phyloP scores from a whole-genome alignment of 2,329 filamentous ascomycete species.

The Alternaria brassicae region DNA sequence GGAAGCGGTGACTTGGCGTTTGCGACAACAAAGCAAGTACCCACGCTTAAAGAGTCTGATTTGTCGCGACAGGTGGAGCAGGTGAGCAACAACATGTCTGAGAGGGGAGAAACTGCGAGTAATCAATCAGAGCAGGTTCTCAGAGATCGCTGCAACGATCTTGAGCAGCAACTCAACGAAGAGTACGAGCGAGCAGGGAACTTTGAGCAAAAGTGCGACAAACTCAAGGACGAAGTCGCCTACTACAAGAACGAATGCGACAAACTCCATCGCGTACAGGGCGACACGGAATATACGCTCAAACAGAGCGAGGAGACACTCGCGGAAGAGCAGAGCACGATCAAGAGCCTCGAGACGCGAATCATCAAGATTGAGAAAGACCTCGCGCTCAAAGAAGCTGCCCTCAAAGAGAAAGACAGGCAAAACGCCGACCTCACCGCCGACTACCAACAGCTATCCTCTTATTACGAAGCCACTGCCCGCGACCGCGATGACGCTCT shows the following conservation, averaged over 20 bases:
- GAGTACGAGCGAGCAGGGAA: slow-evolving; percentile 1
- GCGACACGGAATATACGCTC: slow-evolving; percentile 2
- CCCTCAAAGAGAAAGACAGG: neutral
- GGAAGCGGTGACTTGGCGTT: slow-evolving; percentile 10
- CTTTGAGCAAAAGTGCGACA: slow-evolving; percentile 1
- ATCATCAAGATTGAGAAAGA: slow-evolving; percentile 1
- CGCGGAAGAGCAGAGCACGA: neutral
- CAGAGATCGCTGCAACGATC: neutral
- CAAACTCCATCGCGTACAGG: neutral
- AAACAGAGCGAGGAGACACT: neutral
- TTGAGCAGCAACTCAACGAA: neutral
- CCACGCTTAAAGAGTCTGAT: slow-evolving; percentile 8
- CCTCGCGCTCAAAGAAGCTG: neutral
- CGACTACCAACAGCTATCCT: neutral
- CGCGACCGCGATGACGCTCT: neutral
- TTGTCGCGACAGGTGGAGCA: slow-evolving; percentile 2
- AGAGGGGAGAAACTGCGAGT: neutral
- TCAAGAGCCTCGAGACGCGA: slow-evolving; percentile 1
- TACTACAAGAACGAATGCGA: neutral
- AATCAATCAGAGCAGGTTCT: neutral
- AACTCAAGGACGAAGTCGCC: neutral
- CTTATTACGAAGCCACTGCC: neutral
- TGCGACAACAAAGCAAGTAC: slow-evolving; percentile 18
- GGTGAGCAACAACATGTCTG: slow-evolving; percentile 12
- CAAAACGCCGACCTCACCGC: neutral